Evolutionary conservation across 345 rosid species (phyloP).

Genomic region (Rhodamnia argentea): DNA sequence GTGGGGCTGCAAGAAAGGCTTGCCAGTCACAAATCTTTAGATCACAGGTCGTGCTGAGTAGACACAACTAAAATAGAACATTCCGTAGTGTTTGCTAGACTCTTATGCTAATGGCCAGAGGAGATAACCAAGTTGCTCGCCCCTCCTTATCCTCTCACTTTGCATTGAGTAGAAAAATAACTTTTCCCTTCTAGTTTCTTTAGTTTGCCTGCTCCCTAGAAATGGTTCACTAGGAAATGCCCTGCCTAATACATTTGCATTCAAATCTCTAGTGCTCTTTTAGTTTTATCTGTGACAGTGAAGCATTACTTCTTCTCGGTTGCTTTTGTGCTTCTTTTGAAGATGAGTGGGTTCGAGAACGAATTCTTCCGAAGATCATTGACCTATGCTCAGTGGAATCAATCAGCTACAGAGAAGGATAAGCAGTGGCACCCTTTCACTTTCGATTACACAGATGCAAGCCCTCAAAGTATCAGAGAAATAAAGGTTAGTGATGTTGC

Average conservation of each 20-base stretch:
- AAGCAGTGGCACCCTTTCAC: conserved; percentile 11
- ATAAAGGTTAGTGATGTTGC: conserved; percentile 3
- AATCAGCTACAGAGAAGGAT: neutral
- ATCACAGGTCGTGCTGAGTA: neutral
- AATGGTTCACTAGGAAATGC: neutral
- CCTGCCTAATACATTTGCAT: neutral
- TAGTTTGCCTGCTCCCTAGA: neutral
- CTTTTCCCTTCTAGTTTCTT: neutral
- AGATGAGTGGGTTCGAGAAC: conserved; percentile 9
- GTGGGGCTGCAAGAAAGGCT: neutral
- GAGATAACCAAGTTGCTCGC: neutral
- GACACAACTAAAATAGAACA: neutral
- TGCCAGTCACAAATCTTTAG: neutral
- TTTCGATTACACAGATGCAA: conserved; percentile 1
- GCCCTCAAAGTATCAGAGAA: neutral
- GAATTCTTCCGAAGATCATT: conserved; percentile 6
- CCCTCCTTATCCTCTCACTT: neutral
- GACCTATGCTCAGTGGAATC: conserved; percentile 10
- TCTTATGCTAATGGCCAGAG: neutral
- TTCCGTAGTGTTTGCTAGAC: neutral
- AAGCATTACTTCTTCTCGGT: neutral
- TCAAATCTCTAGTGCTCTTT: neutral
- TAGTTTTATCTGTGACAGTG: neutral
- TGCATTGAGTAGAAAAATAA: neutral
- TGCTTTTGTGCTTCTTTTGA: neutral